Evolutionary conservation across 2,329 filamentous ascomycete genomes (phyloP).

Genomic region (Pleoardoris graminearum): DNA sequence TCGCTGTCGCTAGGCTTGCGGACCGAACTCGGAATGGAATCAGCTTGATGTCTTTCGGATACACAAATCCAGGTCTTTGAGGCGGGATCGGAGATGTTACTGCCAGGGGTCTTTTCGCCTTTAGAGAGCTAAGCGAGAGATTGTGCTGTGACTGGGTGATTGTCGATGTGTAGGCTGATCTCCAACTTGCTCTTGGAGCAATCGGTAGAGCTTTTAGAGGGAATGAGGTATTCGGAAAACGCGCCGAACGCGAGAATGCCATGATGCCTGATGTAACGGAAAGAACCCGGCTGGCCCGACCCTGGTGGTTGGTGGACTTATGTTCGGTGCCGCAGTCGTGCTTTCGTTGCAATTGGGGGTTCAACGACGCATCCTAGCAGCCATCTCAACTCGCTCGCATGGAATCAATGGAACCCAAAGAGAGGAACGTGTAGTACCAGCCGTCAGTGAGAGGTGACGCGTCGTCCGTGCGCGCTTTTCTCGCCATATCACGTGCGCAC

Average conservation of each 20-base stretch:
- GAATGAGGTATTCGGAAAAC: neutral
- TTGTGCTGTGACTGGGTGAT: neutral
- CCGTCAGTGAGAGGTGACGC: neutral
- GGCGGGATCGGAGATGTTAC: neutral
- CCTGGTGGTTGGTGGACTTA: too few species aligned
- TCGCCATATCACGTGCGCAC: neutral
- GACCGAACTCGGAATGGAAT: neutral
- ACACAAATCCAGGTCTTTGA: neutral
- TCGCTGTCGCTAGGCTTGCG: conserved; percentile 20
- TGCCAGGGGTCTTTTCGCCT: neutral
- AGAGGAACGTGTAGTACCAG: neutral
- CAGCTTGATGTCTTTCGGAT: neutral
- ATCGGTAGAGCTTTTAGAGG: neutral
- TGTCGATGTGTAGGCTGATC: neutral
- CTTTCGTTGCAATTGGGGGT: too few species aligned
- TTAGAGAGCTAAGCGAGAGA: neutral
- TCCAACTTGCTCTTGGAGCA: neutral
- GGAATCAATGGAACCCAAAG: neutral
- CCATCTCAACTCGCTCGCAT: too few species aligned
- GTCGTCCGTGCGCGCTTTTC: conserved; percentile 1
- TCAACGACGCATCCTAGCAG: too few species aligned
- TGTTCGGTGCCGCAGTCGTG: neutral
- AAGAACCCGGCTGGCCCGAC: too few species aligned
- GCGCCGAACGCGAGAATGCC: neutral
- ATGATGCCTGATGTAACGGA: neutral